Evolutionary conservation across 192 early-diverging fungal genomes (phyloP).

Genomic region (Podila minutissima): DNA sequence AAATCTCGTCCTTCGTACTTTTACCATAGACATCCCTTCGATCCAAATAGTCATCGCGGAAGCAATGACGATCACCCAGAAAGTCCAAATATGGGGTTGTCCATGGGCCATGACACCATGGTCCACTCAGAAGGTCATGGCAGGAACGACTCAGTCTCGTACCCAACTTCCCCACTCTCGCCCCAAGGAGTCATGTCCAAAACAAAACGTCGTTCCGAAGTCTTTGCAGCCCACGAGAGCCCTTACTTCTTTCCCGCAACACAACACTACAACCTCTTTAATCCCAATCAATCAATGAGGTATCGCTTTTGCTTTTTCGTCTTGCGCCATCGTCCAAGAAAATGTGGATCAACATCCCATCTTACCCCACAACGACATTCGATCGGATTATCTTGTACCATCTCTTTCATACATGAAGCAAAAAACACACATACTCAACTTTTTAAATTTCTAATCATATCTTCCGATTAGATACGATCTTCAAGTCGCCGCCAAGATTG

Average conservation of each 20-base stretch:
- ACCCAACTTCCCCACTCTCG: conserved; percentile 1
- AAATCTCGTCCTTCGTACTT: neutral
- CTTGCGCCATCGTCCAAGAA: too few species aligned
- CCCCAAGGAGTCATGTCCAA: neutral
- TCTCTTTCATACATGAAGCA: neutral
- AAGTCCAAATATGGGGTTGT: too few species aligned
- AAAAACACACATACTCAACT: neutral
- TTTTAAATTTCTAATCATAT: neutral
- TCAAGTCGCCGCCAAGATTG: conserved; percentile 81
- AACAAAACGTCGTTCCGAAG: conserved; percentile 7
- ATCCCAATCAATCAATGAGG: conserved; percentile 60
- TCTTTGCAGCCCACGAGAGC: conserved; percentile 56
- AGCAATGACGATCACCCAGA: too few species aligned
- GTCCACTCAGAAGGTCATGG: too few species aligned
- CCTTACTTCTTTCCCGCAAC: conserved; percentile 72
- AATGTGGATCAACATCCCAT: too few species aligned
- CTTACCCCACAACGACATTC: too few species aligned
- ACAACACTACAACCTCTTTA: conserved; percentile 66
- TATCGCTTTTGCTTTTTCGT: conserved; percentile 2
- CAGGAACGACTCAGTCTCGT: neutral
- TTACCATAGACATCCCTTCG: too few species aligned
- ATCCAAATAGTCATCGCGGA: too few species aligned
- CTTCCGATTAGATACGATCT: conserved; percentile 58
- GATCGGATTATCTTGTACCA: too few species aligned
- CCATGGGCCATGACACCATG: too few species aligned